A percentile compares a stretch with the other conserved stretches of the same genome.
Conservation (phyloP, 805 yeast species). For the Teunomyces funiuensis region DNA sequence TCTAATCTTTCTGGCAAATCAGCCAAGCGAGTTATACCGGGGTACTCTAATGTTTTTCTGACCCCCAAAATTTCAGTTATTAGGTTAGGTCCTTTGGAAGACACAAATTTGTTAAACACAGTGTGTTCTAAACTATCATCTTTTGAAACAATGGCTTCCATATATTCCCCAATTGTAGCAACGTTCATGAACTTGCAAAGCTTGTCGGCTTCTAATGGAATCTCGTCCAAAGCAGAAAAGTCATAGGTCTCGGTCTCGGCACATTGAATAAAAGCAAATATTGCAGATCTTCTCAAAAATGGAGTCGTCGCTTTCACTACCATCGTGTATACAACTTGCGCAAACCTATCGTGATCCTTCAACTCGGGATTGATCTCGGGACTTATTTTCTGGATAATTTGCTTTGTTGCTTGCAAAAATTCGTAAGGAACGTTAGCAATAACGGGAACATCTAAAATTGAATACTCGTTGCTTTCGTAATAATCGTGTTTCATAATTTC, state of each 20-base stretch:
- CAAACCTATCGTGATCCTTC: conserved; percentile 24
- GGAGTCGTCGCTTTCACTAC: conserved; percentile 58
- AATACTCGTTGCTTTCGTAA: conserved; percentile 22
- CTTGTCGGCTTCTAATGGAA: conserved; percentile 51
- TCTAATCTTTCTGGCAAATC: conserved; percentile 68
- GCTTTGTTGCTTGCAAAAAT: conserved; percentile 19
- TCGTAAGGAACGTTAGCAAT: conserved; percentile 22
- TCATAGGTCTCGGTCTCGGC: conserved; percentile 41
- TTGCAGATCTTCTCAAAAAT: conserved; percentile 61
- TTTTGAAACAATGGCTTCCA: background rate
- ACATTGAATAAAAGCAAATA: conserved; percentile 54
- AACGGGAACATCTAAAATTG: conserved; percentile 39
- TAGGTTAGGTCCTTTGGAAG: conserved; percentile 8
- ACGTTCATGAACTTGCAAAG: conserved; percentile 51
- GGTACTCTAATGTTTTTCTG: conserved; percentile 50
- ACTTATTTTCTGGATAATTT: conserved; percentile 23
- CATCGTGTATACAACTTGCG: conserved; percentile 51
- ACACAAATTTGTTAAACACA: conserved; percentile 23
- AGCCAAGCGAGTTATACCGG: conserved; percentile 61
- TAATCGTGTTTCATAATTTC: conserved; percentile 29
- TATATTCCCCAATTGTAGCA: conserved; percentile 31
- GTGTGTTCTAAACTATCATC: conserved; percentile 22
- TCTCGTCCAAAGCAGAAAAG: conserved; percentile 15
- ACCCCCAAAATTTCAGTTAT: conserved; percentile 12
- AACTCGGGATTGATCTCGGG: conserved; percentile 12